Evolutionary conservation across 139 green algal genomes (phyloP), one percentile per base, ranked within the genome.

Genomic region (Dunaliella primolecta): DNA sequence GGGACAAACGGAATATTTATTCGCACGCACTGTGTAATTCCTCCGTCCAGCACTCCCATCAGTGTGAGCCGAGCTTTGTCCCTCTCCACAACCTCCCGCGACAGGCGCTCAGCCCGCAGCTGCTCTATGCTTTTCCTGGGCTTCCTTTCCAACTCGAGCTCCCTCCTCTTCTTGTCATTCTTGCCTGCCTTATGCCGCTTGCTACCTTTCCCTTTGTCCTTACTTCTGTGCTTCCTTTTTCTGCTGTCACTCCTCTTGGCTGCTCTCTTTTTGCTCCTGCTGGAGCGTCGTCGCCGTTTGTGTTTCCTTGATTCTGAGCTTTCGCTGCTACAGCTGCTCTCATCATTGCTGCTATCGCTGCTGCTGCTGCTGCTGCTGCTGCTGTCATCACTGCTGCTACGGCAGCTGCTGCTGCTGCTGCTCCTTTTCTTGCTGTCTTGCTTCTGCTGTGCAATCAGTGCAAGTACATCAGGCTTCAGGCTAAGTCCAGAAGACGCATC

Each of bases 71-170:
- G 82, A 70, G 84, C 46, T 82, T 84, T 89, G 2, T 36, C 15
- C 27, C 83, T 82, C 64, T 89, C 82, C 20, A 33, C 77, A 55
- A 84, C 76, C 84, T 96, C 92, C 2, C 92, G 81, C 30, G 81
- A 46, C 81, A 93, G 72, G 75, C 93, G 85, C 86, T 95, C 93
- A 37, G 84, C 86, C 56, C 93, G 83, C 81, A 96, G 87, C 55
- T 87, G 74, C 35, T 89, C 87, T 0, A 91, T 35, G 3, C 81
- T 86, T n/a, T 84, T 85, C 31, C 21, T 55, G 3, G n/a, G n/a
- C 32, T 29, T 29, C 3, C 77, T 64, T 64, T 64, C 7, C 46
- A 64, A 64, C 46, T n/a, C 46, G 15, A 64, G 7, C 46, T 33
- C 21, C 56, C 2, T 24, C 81, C 56, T 2, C 81, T 78, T 3